Percentiles rank a stretch among this genome's conserved stretches.
Conservation (phyloP, 2,329 filamentous ascomycete genomes). For the Pseudofabraea citricarpa region DNA sequence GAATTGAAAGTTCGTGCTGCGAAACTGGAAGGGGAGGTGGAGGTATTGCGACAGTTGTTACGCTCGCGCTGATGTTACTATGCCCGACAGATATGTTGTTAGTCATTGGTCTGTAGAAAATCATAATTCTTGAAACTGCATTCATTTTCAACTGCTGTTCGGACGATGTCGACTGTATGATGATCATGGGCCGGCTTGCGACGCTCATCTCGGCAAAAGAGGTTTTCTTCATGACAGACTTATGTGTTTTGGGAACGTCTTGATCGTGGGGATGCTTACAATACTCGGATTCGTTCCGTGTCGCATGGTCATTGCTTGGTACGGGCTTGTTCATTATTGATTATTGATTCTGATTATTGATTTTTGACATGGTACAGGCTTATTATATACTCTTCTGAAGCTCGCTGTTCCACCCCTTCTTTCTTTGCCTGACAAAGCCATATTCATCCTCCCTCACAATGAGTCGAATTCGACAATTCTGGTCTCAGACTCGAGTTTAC, state of each 20-base stretch:
- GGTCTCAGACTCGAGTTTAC: too few species aligned
- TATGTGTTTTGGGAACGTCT: background rate
- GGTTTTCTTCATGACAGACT: conserved; percentile 9
- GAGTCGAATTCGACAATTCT: conserved; percentile 12
- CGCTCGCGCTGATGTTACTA: too few species aligned
- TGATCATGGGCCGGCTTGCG: conserved; percentile 6
- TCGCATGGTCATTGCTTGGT: background rate
- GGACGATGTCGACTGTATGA: conserved; percentile 13
- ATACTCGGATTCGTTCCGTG: background rate
- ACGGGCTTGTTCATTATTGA: background rate
- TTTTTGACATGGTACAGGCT: background rate
- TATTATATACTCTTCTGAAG: background rate
- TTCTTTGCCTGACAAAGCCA: background rate
- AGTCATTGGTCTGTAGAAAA: background rate
- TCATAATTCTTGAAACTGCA: background rate
- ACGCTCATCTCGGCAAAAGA: conserved; percentile 21
- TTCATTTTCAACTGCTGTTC: background rate
- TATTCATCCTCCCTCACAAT: conserved; percentile 5
- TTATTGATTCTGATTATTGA: background rate
- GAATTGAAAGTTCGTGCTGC: conserved; percentile 58
- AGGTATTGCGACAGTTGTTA: conserved; percentile 50
- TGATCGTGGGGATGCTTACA: background rate
- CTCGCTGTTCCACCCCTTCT: background rate
- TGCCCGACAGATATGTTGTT: background rate
- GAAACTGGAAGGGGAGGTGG: conserved; percentile 59